These are phyloP conservation scores for Balakata baccata DNA, from an alignment of 345 rosid genomes.

Conservation along the genomic window DNA sequence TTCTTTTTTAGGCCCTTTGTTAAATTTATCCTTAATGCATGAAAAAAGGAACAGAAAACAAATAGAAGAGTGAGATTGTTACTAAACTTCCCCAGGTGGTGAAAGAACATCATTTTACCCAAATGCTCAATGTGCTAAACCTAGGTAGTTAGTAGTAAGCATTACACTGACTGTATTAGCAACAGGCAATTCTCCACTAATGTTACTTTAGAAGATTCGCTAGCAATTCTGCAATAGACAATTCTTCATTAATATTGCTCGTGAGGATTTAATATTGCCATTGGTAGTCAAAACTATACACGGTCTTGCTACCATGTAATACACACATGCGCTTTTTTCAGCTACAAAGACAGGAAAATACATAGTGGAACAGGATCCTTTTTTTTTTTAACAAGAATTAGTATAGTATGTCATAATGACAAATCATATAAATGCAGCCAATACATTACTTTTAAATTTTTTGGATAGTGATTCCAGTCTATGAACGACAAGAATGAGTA, in stretches of 20 bases:
- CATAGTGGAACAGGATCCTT: neutral
- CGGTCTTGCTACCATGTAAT: too few relatives aligned
- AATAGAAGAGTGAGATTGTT: neutral
- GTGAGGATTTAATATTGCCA: too few relatives aligned
- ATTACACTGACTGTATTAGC: neutral
- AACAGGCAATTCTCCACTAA: neutral
- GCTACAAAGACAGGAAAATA: neutral
- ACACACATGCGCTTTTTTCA: neutral
- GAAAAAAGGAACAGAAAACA: neutral
- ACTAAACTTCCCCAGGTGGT: neutral
- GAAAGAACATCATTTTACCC: neutral
- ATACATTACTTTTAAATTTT: neutral
- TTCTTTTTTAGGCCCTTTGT: neutral
- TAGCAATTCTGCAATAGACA: too few relatives aligned
- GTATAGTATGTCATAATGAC: neutral
- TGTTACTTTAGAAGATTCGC: neutral
- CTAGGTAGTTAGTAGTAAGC: neutral
- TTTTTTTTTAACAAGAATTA: too few relatives aligned
- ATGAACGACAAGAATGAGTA: neutral
- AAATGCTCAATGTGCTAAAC: neutral
- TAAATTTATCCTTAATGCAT: neutral
- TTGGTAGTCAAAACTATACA: too few relatives aligned
- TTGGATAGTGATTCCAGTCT: neutral
- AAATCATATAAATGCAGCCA: slow-evolving; percentile 1
- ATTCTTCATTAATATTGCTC: too few relatives aligned